Percentiles rank a stretch among this genome's conserved stretches.
phyloP scores from a whole-genome alignment of 345 rosid species.

The Salix udensis region DNA sequence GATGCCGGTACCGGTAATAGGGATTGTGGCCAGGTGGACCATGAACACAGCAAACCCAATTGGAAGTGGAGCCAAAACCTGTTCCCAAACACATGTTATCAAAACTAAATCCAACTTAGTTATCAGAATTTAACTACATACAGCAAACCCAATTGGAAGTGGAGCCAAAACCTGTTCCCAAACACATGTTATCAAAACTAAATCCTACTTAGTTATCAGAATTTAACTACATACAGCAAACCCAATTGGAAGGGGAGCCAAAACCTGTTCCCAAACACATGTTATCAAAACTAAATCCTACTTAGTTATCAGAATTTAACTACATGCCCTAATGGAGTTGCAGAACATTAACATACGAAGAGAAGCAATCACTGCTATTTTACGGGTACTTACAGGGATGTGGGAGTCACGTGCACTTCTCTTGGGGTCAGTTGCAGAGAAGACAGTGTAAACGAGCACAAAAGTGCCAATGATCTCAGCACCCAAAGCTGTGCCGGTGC shows the following conservation, averaged over 20 bases:
- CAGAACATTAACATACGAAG: not conserved
- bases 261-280: slow-evolving; percentile 25
- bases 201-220: not conserved
- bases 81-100: too few species aligned
- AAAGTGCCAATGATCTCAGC: slow-evolving; percentile 84
- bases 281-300: not conserved
- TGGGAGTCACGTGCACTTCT: slow-evolving; percentile 87
- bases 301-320: not conserved
- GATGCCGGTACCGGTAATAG: slow-evolving; percentile 64
- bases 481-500: slow-evolving; percentile 64
- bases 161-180: slow-evolving; percentile 57
- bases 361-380: too few species aligned
- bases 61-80: too few species aligned
- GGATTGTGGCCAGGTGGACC: slow-evolving; percentile 72
- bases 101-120: too few species aligned
- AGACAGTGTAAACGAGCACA: slow-evolving; percentile 70
- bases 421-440: slow-evolving; percentile 88
- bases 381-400: slow-evolving; percentile 49
- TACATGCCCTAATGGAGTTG: too few species aligned
- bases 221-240: too few species aligned
- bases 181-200: not conserved
- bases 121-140: too few species aligned
- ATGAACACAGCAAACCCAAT: slow-evolving; percentile 70
- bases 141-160: slow-evolving; percentile 74
- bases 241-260: slow-evolving; percentile 83